A percentile compares a stretch with the other conserved stretches of the same genome.
Conservation (phyloP, 495 filamentous ascomycete species). For the Ramalina intermedia region DNA sequence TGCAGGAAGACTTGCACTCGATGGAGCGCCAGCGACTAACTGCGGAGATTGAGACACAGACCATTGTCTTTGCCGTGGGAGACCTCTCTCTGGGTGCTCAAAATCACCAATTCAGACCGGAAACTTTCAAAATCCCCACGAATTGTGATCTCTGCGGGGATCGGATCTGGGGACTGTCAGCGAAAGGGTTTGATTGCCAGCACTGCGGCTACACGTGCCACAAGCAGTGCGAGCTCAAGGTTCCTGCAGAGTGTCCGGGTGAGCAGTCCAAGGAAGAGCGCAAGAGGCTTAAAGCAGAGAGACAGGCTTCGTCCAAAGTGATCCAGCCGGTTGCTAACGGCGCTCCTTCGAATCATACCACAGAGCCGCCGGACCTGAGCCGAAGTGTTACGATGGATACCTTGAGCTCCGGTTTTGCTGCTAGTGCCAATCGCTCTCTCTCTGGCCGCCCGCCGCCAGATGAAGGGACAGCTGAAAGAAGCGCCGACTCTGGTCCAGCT, state of each 20-base stretch:
- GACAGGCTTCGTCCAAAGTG: slow-evolving; percentile 63
- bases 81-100: slow-evolving; percentile 83
- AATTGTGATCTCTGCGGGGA: slow-evolving; percentile 96
- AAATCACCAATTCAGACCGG: slow-evolving; percentile 90
- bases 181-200: slow-evolving; percentile 88
- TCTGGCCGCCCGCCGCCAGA: slow-evolving; percentile 35
- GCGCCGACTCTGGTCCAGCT: slow-evolving; percentile 16
- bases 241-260: slow-evolving; percentile 86
- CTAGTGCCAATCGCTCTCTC: slow-evolving; percentile 61
- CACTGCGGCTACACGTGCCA: slow-evolving; percentile 98
- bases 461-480: slow-evolving; percentile 9
- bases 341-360: slow-evolving; percentile 19
- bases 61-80: slow-evolving; percentile 72
- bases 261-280: slow-evolving; percentile 86
- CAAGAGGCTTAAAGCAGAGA: slow-evolving; percentile 75
- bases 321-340: slow-evolving; percentile 29
- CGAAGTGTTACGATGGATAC: slow-evolving; percentile 89
- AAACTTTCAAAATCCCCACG: slow-evolving; percentile 97
- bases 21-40: slow-evolving; percentile 74
- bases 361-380: slow-evolving; percentile 40
- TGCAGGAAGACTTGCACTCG: slow-evolving; percentile 75
- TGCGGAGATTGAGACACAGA: slow-evolving; percentile 81
- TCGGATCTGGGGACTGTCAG: slow-evolving; percentile 87
- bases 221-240: slow-evolving; percentile 98
- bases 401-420: slow-evolving; percentile 74